These are phyloP conservation scores for Periconia digitata DNA, from an alignment of 2,329 filamentous ascomycete genomes.

Conservation along the genomic window DNA sequence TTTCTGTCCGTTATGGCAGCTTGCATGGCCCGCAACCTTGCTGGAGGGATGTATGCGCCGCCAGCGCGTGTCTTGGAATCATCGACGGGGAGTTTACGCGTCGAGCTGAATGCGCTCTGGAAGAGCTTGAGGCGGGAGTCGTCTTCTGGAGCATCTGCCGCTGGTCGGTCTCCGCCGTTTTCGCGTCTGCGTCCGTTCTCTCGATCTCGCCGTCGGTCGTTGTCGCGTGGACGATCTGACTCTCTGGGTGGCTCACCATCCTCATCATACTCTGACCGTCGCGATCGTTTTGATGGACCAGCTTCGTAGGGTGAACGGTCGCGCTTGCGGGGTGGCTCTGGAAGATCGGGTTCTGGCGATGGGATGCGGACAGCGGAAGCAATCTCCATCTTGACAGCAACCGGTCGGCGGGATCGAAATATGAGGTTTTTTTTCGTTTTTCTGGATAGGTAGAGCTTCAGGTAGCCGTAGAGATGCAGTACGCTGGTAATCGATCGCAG, in stretches of 20 bases:
- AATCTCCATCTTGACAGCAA: slow-evolving; percentile 33
- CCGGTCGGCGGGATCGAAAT: not conserved
- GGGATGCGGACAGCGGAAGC: slow-evolving; percentile 59
- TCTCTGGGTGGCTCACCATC: slow-evolving; percentile 62
- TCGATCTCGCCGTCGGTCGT: slow-evolving; percentile 72
- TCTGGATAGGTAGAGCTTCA: not conserved
- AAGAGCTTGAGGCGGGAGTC: slow-evolving; percentile 40
- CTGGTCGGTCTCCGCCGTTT: slow-evolving; percentile 7
- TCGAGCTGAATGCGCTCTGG: slow-evolving; percentile 38
- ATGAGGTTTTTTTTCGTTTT: not conserved
- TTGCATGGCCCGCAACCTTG: slow-evolving; percentile 85
- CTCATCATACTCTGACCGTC: slow-evolving; percentile 46
- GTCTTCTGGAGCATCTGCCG: slow-evolving; percentile 28
- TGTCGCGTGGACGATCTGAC: slow-evolving; percentile 65
- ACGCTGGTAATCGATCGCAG: not conserved
- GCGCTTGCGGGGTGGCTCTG: slow-evolving; percentile 53
- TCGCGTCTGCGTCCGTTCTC: slow-evolving; percentile 54
- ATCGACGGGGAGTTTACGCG: slow-evolving; percentile 86
- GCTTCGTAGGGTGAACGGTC: slow-evolving; percentile 54
- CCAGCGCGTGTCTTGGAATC: slow-evolving; percentile 89
- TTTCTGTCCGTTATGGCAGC: slow-evolving; percentile 96
- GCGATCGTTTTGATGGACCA: slow-evolving; percentile 42
- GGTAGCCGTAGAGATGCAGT: not conserved
- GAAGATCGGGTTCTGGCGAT: slow-evolving; percentile 55
- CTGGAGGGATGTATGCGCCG: slow-evolving; percentile 94